Conservation (phyloP, 2,329 filamentous ascomycete species). For the Fusarium annulatum region DNA sequence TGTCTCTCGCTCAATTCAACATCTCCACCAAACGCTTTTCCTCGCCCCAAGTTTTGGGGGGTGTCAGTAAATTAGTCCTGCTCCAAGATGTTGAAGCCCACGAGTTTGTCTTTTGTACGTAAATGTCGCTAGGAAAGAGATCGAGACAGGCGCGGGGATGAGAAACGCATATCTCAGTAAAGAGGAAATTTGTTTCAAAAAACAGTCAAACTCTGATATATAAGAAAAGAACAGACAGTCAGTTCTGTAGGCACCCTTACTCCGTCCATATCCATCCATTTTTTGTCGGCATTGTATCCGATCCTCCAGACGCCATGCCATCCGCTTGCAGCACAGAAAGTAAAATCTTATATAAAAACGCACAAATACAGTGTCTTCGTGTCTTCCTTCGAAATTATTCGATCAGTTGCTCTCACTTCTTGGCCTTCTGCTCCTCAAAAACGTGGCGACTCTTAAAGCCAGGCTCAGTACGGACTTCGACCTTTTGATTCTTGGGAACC, state of each 20-base stretch:
- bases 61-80: conserved; percentile 3
- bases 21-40: neutral
- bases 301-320: conserved; percentile 40
- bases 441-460: conserved; percentile 53
- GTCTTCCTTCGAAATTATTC: neutral
- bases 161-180: neutral
- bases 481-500: conserved; percentile 74
- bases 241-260: conserved; percentile 23
- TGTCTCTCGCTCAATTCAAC: neutral
- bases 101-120: conserved; percentile 1
- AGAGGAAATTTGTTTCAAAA: neutral
- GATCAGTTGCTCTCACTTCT: neutral
- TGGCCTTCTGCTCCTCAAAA: conserved; percentile 46
- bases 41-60: neutral
- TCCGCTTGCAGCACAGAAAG: conserved; percentile 16
- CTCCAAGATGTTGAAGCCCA: conserved; percentile 8
- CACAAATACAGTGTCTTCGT: neutral
- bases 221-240: neutral
- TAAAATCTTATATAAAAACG: neutral
- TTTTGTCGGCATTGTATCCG: conserved; percentile 23
- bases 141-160: neutral
- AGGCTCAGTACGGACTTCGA: conserved; percentile 62
- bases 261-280: conserved; percentile 31
- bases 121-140: neutral
- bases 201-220: neutral